phyloP scores from a whole-genome alignment of 2,329 filamentous ascomycete species.

The Calonectria honghensis region DNA sequence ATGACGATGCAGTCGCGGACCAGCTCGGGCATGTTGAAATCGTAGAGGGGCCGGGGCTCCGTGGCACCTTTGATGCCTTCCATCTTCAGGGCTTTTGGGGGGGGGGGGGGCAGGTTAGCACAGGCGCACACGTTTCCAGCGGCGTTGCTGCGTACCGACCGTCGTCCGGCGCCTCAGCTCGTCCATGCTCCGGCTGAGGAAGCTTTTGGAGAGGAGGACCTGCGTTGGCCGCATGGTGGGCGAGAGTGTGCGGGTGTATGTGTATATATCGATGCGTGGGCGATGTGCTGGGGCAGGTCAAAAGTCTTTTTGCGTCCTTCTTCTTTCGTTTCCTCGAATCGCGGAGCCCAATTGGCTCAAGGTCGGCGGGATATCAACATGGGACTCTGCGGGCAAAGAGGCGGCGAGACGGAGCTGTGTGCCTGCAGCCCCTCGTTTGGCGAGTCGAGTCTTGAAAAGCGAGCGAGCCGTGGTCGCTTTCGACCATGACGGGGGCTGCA shows the following conservation, averaged over 20 bases:
- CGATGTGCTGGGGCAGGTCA: background rate
- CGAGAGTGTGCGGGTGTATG: conserved; percentile 8
- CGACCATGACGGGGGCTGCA: background rate
- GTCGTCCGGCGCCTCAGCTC: conserved; percentile 75
- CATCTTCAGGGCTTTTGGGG: conserved; percentile 76
- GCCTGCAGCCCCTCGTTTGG: background rate
- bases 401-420: background rate
- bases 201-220: conserved; percentile 69
- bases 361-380: conserved; percentile 1
- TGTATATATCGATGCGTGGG: background rate
- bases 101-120: background rate
- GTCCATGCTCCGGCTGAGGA: conserved; percentile 75
- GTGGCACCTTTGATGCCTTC: conserved; percentile 81
- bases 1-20: conserved; percentile 81
- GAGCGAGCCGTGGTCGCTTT: background rate
- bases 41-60: conserved; percentile 78
- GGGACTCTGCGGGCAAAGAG: background rate
- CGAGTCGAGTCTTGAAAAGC: background rate
- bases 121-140: rapidly evolving
- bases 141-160: conserved; percentile 66
- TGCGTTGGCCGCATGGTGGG: conserved; percentile 69
- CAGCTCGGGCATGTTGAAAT: conserved; percentile 73
- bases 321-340: background rate
- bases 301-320: background rate
- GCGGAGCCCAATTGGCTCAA: conserved; percentile 19